Conservation (phyloP, 306 rosid species). For the Malus sieversii region DNA sequence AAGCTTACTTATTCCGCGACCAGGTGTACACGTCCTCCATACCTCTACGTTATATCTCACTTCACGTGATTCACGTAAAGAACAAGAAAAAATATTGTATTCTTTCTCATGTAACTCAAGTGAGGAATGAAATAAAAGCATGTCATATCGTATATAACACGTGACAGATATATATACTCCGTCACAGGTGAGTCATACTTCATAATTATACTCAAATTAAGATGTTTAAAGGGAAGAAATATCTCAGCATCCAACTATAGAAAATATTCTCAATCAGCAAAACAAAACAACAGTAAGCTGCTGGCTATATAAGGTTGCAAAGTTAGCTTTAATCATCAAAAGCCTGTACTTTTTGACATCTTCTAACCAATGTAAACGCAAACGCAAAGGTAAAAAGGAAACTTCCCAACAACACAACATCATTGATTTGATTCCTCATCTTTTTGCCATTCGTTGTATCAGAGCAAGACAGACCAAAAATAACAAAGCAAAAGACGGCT, state of each 20-base stretch:
- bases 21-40: too few species aligned
- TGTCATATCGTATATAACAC: background rate
- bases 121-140: too few species aligned
- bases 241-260: slow-evolving; percentile 11
- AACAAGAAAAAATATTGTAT: too few species aligned
- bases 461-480: slow-evolving; percentile 36
- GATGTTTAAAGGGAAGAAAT: slow-evolving; percentile 14
- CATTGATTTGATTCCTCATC: slow-evolving; percentile 27
- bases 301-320: slow-evolving; percentile 15
- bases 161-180: too few species aligned
- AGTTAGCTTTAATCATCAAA: slow-evolving; percentile 37
- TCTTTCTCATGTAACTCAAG: background rate
- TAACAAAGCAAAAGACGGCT: slow-evolving; percentile 37
- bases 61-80: too few species aligned
- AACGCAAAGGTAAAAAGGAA: slow-evolving; percentile 41
- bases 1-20: too few species aligned
- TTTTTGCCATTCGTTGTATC: slow-evolving; percentile 15
- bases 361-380: slow-evolving; percentile 30
- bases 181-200: too few species aligned
- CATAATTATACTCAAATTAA: background rate
- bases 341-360: slow-evolving; percentile 32
- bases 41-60: background rate
- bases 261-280: background rate
- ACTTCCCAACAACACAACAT: slow-evolving; percentile 41
- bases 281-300: slow-evolving; percentile 1